phyloP scores from a whole-genome alignment of 345 rosid genomes.

The Brassica rapa region DNA sequence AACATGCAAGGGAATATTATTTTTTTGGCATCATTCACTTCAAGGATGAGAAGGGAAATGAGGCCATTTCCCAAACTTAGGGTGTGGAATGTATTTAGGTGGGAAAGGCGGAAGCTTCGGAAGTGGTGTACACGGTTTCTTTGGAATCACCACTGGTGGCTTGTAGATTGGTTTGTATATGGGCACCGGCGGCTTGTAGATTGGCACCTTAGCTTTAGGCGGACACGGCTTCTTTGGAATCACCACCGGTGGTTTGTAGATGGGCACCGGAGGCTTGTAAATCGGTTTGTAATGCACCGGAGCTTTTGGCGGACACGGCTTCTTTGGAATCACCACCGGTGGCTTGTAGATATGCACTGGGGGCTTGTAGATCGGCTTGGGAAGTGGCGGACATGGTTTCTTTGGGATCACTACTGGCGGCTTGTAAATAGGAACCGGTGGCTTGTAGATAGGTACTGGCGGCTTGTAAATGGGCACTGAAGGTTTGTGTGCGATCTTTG shows the following conservation, averaged over 20 bases:
- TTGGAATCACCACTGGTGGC: slow-evolving; percentile 16
- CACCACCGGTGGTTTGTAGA: slow-evolving; percentile 17
- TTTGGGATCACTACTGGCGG: slow-evolving; percentile 22
- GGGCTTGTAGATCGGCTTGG: slow-evolving; percentile 14
- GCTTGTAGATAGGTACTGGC: slow-evolving; percentile 32
- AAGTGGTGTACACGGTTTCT: slow-evolving; percentile 35
- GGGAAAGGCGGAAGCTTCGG: slow-evolving; percentile 52
- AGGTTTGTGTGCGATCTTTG: slow-evolving; percentile 23
- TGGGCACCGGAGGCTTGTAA: slow-evolving; percentile 10
- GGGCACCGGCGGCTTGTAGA: slow-evolving; percentile 29
- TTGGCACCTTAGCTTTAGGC: slow-evolving; percentile 27
- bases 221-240: slow-evolving; percentile 25
- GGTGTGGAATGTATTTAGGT: slow-evolving; percentile 45
- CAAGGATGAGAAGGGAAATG: slow-evolving; percentile 39
- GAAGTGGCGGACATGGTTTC: slow-evolving; percentile 23
- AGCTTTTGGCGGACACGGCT: slow-evolving; percentile 26
- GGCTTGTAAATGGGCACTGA: slow-evolving; percentile 10
- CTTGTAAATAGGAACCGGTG: slow-evolving; percentile 3
- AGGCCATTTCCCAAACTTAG: slow-evolving; percentile 54
- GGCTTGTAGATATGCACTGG: slow-evolving; percentile 12
- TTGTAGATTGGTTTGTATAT: slow-evolving; percentile 8
- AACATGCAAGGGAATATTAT: background rate
- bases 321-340: slow-evolving; percentile 21
- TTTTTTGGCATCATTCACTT: background rate
- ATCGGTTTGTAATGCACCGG: slow-evolving; percentile 11